Conservation (phyloP, 805 yeast genomes). For the Saturnispora sanitii region DNA sequence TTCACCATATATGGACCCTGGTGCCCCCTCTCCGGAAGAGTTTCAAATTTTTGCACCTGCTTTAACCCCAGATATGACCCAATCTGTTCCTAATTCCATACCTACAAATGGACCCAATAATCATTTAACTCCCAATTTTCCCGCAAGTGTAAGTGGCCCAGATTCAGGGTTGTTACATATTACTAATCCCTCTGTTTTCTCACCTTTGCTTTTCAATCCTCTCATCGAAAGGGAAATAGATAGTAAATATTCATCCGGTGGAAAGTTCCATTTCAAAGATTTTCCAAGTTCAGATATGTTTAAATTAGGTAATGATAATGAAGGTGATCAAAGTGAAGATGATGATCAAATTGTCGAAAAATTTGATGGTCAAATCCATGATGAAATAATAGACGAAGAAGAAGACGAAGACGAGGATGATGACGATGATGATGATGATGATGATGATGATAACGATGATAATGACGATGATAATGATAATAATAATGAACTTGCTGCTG, state of each 20-base stretch:
- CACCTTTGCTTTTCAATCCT: constrained; percentile 77
- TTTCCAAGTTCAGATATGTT: constrained; percentile 1
- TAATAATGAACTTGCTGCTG: constrained; percentile 1
- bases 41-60: constrained; percentile 35
- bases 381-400: neutral
- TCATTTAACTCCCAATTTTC: too few relatives aligned
- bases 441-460: constrained; percentile 18
- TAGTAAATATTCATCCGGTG: constrained; percentile 81
- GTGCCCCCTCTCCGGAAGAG: constrained; percentile 67
- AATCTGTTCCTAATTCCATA: neutral
- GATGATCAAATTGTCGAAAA: constrained; percentile 7
- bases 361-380: neutral
- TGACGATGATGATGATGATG: constrained; percentile 3
- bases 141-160: too few relatives aligned
- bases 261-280: constrained; percentile 61
- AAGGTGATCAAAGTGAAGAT: constrained; percentile 25
- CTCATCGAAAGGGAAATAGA: constrained; percentile 68
- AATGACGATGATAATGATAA: constrained; percentile 11
- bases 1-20: constrained; percentile 62
- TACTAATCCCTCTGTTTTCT: constrained; percentile 47
- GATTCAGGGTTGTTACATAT: too few relatives aligned
- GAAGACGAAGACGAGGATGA: neutral
- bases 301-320: neutral
- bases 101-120: too few relatives aligned
- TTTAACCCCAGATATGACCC: constrained; percentile 1